These are phyloP conservation scores for Podaxis sp. DNA, from an alignment of 768 basidiomycete species.

Conservation along the genomic window DNA sequence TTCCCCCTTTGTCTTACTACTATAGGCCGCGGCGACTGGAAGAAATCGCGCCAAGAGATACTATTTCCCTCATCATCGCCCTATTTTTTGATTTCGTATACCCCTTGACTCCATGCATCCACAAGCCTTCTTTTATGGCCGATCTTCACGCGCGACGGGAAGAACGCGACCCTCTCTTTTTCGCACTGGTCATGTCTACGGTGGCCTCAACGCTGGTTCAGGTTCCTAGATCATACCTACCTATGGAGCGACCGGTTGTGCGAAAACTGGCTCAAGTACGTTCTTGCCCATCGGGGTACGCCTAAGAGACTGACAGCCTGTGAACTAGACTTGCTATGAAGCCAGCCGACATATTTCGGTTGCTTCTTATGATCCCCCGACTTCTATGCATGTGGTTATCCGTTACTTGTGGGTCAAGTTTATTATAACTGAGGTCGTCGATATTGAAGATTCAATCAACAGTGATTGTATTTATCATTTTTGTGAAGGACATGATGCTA, in stretches of 20 bases:
- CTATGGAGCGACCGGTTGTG: conserved; percentile 84
- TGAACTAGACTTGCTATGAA: conserved; percentile 66
- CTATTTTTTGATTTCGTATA: conserved; percentile 95
- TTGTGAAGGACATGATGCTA: conserved; percentile 85
- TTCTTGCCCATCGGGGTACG: conserved; percentile 19
- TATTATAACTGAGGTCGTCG: conserved; percentile 1
- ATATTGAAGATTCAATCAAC: conserved; percentile 16
- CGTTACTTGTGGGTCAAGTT: conserved; percentile 75
- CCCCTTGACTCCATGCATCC: conserved; percentile 86
- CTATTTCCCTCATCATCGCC: conserved; percentile 77
- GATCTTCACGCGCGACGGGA: conserved; percentile 79
- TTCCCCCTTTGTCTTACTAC: conserved; percentile 70
- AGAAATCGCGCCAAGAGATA: conserved; percentile 79
- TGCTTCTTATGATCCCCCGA: conserved; percentile 80
- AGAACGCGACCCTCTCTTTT: conserved; percentile 88
- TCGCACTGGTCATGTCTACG: conserved; percentile 86
- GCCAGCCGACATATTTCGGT: conserved; percentile 81
- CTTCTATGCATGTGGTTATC: conserved; percentile 81
- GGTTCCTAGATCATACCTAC: conserved; percentile 84
- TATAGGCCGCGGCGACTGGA: conserved; percentile 78
- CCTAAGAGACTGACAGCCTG: conserved; percentile 7
- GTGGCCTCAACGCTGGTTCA: conserved; percentile 87
- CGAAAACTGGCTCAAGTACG: conserved; percentile 69
- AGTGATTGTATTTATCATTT: conserved; percentile 88
- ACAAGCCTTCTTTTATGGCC: conserved; percentile 91